A percentile compares a stretch with the other conserved stretches of the same genome.
These are phyloP conservation scores for Cladophialophora chaetospira DNA, from an alignment of 2,329 filamentous ascomycete species.

Conservation along the genomic window DNA sequence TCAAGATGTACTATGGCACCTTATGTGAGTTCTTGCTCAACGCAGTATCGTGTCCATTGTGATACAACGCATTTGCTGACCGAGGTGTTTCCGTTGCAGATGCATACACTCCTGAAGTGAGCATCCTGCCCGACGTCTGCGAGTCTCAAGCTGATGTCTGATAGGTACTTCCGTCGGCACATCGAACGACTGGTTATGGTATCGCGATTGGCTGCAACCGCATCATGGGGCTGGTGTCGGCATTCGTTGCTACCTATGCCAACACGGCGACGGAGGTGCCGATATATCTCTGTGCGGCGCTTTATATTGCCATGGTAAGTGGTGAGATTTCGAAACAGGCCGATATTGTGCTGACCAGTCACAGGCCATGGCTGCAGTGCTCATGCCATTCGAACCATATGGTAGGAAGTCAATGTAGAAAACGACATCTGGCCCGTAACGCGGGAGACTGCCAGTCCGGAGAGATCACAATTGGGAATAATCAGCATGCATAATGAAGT, in stretches of 20 bases:
- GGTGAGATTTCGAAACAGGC: not conserved
- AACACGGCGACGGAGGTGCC: slow-evolving; percentile 39
- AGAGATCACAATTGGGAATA: too few species aligned
- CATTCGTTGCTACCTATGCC: slow-evolving; percentile 50
- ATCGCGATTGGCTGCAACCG: slow-evolving; percentile 71
- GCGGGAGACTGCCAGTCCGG: too few species aligned
- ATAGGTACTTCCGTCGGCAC: slow-evolving; percentile 56
- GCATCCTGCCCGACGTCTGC: not conserved
- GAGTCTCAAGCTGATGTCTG: not conserved
- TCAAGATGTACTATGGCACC: slow-evolving; percentile 69
- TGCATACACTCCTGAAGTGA: too few species aligned
- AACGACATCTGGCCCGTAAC: too few species aligned
- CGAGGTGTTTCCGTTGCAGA: too few species aligned
- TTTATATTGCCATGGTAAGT: slow-evolving; percentile 29
- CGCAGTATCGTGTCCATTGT: too few species aligned
- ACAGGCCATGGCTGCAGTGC: not conserved
- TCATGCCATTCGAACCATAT: not conserved
- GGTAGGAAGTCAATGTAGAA: not conserved
- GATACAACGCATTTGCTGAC: too few species aligned
- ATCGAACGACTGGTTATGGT: slow-evolving; percentile 74
- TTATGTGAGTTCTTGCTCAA: too few species aligned
- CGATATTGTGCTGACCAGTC: not conserved
- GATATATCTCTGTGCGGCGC: slow-evolving; percentile 42
- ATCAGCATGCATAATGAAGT: too few species aligned
- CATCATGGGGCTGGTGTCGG: slow-evolving; percentile 72